phyloP scores from a whole-genome alignment of 768 basidiomycete species.

The Mycena maculata region DNA sequence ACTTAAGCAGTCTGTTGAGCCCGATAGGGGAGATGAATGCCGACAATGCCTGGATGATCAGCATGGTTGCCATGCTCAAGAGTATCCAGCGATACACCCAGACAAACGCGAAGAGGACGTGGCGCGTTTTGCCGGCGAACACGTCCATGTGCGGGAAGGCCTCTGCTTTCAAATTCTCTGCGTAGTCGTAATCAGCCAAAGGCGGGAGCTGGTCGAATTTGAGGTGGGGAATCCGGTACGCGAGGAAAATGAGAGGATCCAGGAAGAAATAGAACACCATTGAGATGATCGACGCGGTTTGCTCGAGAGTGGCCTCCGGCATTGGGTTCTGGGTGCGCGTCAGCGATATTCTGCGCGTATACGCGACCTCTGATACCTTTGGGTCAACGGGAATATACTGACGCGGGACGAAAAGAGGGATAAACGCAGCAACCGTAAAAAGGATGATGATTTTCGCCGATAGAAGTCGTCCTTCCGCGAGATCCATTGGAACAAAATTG shows the following conservation, averaged over 20 bases:
- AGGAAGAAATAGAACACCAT: constrained; percentile 62
- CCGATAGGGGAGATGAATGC: constrained; percentile 53
- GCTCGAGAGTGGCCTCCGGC: constrained; percentile 54
- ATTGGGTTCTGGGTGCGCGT: constrained; percentile 45
- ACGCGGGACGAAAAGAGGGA: constrained; percentile 67
- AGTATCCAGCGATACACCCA: constrained; percentile 44
- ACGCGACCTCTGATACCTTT: constrained; percentile 43
- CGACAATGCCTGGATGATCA: constrained; percentile 41
- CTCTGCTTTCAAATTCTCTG: constrained; percentile 38
- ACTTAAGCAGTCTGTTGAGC: constrained; percentile 56
- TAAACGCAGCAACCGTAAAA: constrained; percentile 52
- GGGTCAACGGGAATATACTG: constrained; percentile 66
- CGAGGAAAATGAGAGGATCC: constrained; percentile 61
- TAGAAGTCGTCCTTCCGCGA: constrained; percentile 54
- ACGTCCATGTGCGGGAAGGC: constrained; percentile 41
- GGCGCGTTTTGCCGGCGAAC: constrained; percentile 23
- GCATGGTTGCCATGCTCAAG: constrained; percentile 40
- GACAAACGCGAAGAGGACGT: constrained; percentile 56
- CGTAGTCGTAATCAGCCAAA: constrained; percentile 67
- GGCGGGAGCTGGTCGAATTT: constrained; percentile 67
- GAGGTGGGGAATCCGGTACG: constrained; percentile 57
- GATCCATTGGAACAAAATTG: constrained; percentile 57
- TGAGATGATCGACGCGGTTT: constrained; percentile 61
- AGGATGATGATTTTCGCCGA: constrained; percentile 64
- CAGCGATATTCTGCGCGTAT: background rate